These are phyloP conservation scores for Infundibulicybe gibba DNA, from an alignment of 768 basidiomycete species.

Conservation along the genomic window DNA sequence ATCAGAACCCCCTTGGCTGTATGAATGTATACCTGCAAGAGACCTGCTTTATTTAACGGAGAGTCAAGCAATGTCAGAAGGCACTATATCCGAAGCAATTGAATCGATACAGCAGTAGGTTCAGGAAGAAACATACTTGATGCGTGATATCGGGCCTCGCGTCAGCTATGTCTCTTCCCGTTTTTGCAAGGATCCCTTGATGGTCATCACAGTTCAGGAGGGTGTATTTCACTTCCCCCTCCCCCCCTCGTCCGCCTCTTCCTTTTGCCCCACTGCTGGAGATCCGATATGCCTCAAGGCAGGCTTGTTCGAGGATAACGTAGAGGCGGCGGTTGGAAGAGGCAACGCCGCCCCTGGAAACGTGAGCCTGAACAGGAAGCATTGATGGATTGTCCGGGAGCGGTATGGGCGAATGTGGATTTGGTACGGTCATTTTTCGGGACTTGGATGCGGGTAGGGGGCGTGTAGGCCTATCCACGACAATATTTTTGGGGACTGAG, in stretches of 20 bases:
- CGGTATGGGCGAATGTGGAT: slow-evolving; percentile 43
- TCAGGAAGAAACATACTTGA: slow-evolving; percentile 57
- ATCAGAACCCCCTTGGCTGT: slow-evolving; percentile 95
- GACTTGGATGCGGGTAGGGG: slow-evolving; percentile 56
- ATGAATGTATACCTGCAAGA: slow-evolving; percentile 97
- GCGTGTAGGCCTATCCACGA: slow-evolving; percentile 58
- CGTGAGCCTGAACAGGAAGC: slow-evolving; percentile 80
- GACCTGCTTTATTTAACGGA: slow-evolving; percentile 94
- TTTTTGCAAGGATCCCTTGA: slow-evolving; percentile 97
- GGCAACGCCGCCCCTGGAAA: slow-evolving; percentile 52
- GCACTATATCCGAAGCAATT: slow-evolving; percentile 51
- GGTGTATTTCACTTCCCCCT: slow-evolving; percentile 90
- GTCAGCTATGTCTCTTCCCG: slow-evolving; percentile 96
- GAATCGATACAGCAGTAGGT: slow-evolving; percentile 6
- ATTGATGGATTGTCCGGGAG: slow-evolving; percentile 67
- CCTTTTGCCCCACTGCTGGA: slow-evolving; percentile 53
- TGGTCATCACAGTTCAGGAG: slow-evolving; percentile 98
- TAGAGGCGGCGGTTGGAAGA: slow-evolving; percentile 68
- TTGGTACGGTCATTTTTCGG: slow-evolving; percentile 42
- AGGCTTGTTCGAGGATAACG: slow-evolving; percentile 91
- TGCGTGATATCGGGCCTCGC: slow-evolving; percentile 99
- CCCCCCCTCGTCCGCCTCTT: slow-evolving; percentile 50
- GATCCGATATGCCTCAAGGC: slow-evolving; percentile 91
- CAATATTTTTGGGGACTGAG: slow-evolving; percentile 18
- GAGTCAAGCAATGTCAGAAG: slow-evolving; percentile 95